phyloP scores from a whole-genome alignment of 2,329 filamentous ascomycete species.

The Aspergillus fructus region DNA sequence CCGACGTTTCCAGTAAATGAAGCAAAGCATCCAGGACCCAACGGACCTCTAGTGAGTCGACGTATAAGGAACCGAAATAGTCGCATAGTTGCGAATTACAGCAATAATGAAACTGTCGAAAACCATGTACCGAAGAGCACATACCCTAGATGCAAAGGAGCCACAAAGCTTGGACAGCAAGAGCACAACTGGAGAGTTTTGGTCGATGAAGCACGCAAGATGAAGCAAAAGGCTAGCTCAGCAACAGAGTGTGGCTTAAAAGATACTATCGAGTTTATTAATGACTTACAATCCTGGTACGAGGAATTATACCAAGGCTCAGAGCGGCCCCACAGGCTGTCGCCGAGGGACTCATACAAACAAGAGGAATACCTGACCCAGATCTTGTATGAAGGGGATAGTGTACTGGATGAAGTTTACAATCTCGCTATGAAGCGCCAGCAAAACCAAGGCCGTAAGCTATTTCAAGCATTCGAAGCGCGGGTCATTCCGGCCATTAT shows the following conservation, averaged over 20 bases:
- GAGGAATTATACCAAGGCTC: background rate
- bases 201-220: conserved; percentile 5
- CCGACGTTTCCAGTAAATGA: no score
- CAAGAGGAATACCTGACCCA: conserved; percentile 9
- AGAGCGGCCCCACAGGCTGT: background rate
- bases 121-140: background rate
- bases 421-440: background rate
- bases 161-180: conserved; percentile 20
- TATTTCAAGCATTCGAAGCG: conserved; percentile 21
- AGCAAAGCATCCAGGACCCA: background rate
- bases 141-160: conserved; percentile 19
- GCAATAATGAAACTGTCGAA: background rate
- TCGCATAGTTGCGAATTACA: background rate
- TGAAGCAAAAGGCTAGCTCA: background rate
- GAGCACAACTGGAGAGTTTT: conserved; percentile 23
- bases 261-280: conserved; percentile 5
- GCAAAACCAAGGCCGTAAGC: conserved; percentile 2
- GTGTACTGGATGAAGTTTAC: conserved; percentile 17
- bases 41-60: background rate
- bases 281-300: conserved; percentile 4
- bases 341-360: background rate
- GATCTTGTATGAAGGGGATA: conserved; percentile 12
- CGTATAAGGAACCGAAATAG: background rate
- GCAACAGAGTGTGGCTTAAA: background rate
- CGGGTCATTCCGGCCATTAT: conserved; percentile 20